A percentile compares a stretch with the other conserved stretches of the same genome.
Conservation (phyloP, 805 yeast species). For the Saccharomycopsis javanensis region DNA sequence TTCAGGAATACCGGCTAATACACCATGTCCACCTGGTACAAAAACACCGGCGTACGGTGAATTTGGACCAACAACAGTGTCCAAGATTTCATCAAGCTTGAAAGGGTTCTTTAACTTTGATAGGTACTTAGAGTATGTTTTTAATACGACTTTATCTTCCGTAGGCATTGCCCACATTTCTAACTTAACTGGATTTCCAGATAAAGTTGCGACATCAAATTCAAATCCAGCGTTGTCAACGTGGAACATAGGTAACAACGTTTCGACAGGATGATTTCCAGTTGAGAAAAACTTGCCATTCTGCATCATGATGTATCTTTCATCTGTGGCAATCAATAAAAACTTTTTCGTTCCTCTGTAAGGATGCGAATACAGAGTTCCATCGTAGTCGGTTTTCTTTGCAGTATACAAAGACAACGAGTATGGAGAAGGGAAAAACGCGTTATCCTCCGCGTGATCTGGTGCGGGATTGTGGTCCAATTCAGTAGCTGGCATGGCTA, state of each 20-base stretch:
- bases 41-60: neutral
- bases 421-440: neutral
- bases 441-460: neutral
- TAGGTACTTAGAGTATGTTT: neutral
- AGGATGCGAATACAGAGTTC: neutral
- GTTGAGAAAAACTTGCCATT: neutral
- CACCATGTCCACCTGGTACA: neutral
- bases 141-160: neutral
- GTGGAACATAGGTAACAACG: neutral
- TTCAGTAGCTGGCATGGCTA: neutral
- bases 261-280: neutral
- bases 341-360: neutral
- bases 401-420: neutral
- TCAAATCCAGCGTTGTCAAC: neutral
- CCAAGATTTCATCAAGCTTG: neutral
- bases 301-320: neutral
- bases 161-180: constrained; percentile 2
- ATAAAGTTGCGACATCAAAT: neutral
- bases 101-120: neutral
- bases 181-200: constrained; percentile 1
- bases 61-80: neutral
- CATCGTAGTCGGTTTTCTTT: neutral
- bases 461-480: neutral
- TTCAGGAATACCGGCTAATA: neutral
- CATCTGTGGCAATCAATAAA: neutral